Evolutionary conservation across 2,329 filamentous ascomycete genomes (phyloP).

Genomic region (Colletotrichum tofieldiae): DNA sequence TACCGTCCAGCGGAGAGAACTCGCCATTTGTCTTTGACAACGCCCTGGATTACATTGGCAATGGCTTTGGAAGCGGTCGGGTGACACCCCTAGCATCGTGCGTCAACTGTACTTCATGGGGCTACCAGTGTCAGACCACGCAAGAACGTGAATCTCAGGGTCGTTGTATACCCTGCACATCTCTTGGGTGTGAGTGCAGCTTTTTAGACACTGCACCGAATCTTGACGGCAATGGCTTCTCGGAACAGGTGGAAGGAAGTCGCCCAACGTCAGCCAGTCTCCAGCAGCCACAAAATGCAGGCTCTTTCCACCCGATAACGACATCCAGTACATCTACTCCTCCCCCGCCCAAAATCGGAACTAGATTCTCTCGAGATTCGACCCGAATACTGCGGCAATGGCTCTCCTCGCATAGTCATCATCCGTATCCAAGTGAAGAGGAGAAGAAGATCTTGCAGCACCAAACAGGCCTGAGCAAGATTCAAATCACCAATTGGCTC

Average conservation of each 20-base stretch:
- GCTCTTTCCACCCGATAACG: not conserved
- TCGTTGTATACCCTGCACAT: conserved; percentile 28
- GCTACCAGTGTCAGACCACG: conserved; percentile 26
- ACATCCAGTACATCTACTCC: conserved; percentile 4
- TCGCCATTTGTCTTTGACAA: conserved; percentile 26
- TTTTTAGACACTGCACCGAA: conserved; percentile 12
- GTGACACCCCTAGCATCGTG: conserved; percentile 15
- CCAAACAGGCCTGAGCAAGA: conserved; percentile 37
- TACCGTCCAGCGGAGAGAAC: conserved; percentile 25
- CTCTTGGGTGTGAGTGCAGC: conserved; percentile 32
- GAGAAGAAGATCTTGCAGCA: conserved; percentile 33
- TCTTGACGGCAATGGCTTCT: not conserved
- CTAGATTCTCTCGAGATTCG: conserved; percentile 46
- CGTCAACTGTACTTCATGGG: conserved; percentile 37
- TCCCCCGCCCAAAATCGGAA: conserved; percentile 45
- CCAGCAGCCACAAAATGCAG: conserved; percentile 2
- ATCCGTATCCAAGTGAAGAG: conserved; percentile 37
- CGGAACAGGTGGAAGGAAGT: conserved; percentile 9
- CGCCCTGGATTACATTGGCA: conserved; percentile 12
- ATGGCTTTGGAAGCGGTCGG: conserved; percentile 14
- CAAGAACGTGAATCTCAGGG: conserved; percentile 20
- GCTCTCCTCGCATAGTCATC: conserved; percentile 36
- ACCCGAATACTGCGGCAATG: conserved; percentile 44
- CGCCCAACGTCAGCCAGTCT: not conserved
- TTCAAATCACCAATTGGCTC: conserved; percentile 40